Conservation (phyloP, 305 asterid species). For the Solanum hybrid region DNA sequence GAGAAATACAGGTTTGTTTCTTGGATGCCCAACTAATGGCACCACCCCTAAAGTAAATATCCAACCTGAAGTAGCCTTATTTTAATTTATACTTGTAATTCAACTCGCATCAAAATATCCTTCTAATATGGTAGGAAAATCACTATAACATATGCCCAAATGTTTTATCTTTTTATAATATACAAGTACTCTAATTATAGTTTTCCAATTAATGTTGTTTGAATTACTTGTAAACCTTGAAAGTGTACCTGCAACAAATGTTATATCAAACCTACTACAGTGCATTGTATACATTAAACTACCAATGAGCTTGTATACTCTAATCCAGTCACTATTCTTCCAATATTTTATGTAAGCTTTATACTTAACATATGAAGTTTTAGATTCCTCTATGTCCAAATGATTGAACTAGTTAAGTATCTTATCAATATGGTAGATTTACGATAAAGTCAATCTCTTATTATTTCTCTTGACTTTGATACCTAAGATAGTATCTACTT, state of each 20-base stretch:
- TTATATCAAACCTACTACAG: neutral
- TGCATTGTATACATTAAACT: neutral
- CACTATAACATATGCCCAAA: neutral
- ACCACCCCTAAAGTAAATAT: neutral
- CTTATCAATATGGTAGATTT: neutral
- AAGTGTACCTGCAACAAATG: neutral
- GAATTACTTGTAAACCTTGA: neutral
- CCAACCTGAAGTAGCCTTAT: neutral
- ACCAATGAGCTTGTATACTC: neutral
- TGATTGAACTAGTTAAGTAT: neutral
- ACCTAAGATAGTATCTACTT: neutral
- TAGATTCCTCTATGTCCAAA: neutral
- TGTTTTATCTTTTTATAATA: too few relatives aligned
- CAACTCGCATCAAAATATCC: neutral
- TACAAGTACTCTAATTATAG: neutral
- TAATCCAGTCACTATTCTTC: neutral
- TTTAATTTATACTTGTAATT: neutral
- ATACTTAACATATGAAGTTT: too few relatives aligned
- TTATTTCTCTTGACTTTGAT: too few relatives aligned
- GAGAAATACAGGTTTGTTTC: neutral
- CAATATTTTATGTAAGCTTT: neutral
- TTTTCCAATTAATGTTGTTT: neutral
- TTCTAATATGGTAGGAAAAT: neutral
- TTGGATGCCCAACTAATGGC: neutral
- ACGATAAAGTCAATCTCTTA: neutral